Conservation (phyloP, 441 rosid species). For the Biscutella auriculata region DNA sequence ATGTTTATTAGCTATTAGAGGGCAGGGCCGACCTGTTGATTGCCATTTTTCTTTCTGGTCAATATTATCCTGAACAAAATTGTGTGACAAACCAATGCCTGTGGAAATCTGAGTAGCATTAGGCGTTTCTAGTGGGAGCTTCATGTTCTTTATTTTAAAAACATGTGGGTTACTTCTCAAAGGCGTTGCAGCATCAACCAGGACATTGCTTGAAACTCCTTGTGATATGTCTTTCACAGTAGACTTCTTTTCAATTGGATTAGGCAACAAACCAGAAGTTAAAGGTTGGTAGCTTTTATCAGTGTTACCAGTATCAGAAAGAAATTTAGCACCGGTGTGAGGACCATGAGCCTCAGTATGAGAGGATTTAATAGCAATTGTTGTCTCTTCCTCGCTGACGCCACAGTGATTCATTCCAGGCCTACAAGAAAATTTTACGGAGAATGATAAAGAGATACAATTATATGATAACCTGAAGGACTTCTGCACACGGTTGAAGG, state of each 20-base stretch:
- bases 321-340: conserved; percentile 24
- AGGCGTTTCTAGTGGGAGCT: neutral
- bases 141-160: conserved; percentile 29
- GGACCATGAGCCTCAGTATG: conserved; percentile 22
- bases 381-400: conserved; percentile 59
- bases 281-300: conserved; percentile 24
- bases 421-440: conserved; percentile 34
- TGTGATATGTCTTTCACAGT: conserved; percentile 24
- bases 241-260: conserved; percentile 28
- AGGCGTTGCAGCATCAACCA: conserved; percentile 23
- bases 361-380: conserved; percentile 29
- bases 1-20: neutral
- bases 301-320: conserved; percentile 17
- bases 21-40: conserved; percentile 10
- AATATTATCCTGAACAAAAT: conserved; percentile 2
- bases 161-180: conserved; percentile 26
- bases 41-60: neutral
- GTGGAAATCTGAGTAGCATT: conserved; percentile 10
- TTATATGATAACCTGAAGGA: neutral
- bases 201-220: conserved; percentile 17
- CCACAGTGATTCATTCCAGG: conserved; percentile 68
- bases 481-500: neutral
- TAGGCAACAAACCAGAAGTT: conserved; percentile 19
- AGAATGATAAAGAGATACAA: conserved; percentile 14
- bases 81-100: conserved; percentile 18